Base-by-base conservation (phyloP, 176 grass and related monocot genomes). In the Raddia distichophylla region DNA sequence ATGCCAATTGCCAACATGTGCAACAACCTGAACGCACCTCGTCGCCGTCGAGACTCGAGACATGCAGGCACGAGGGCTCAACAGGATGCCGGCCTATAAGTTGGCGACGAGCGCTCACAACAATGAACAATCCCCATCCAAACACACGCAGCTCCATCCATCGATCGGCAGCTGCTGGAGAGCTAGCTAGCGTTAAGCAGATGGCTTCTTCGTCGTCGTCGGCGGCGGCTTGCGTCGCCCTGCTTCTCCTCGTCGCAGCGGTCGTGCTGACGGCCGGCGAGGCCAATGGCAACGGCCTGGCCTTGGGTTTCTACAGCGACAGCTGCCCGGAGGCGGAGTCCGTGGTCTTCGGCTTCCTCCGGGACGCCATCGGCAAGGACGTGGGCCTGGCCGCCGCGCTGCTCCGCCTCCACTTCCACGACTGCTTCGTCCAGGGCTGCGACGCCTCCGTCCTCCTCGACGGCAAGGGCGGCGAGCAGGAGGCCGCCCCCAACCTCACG, bases 391-490 rank as follows among this genome's bases (percentile, higher is more conserved):
- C 91, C 60, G 87, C 94, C 0, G 91, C 68, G 53, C 91, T 91
- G 5, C 73, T 93, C 53, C 94, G 94, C 0, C 43, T 93, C 68
- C 90, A 97, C 80, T 97, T 97, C 86, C 93, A 97, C 19, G 93
- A 97, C 82, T 97, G 93, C 67, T 97, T 97, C 86, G 88, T 97
- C 7, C 88, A 97, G 91, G 91, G 94, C 9, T 97, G 94, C 74
- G 94, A 97, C 56, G 94, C 19, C 0, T 97, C 94, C 15, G 17
- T 97, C 13, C 71, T 94, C 1, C 63, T 97, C 1, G 73, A 77
- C 43, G 62, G 56, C 0, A 82, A 22, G 35, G n/a, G 59, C 2
- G 64, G 90, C 11, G 94, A 97, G 91, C 81, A 94, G 80, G 0
- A 32, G 14, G 73, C 85, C 0, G 0, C 0, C 0, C 94, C 91